Conservation (phyloP, 768 basidiomycete genomes). For the Neoboletus brunneissimus region DNA sequence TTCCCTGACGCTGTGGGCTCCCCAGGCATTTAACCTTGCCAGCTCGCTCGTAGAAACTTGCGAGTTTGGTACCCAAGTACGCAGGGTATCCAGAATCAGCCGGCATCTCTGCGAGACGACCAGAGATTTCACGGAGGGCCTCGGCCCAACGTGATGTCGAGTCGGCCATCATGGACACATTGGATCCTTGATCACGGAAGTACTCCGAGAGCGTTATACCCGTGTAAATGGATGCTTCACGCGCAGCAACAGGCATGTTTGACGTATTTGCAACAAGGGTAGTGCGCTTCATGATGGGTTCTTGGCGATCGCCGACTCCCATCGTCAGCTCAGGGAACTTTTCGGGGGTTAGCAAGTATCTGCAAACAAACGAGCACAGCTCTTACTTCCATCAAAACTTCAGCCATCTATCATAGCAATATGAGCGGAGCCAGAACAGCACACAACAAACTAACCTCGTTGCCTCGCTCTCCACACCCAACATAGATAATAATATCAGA, state of each 20-base stretch:
- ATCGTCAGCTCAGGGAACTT: conserved; percentile 89
- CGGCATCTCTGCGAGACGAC: conserved; percentile 99
- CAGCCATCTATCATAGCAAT: conserved; percentile 70
- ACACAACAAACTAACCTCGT: conserved; percentile 57
- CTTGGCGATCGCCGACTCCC: conserved; percentile 88
- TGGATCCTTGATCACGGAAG: conserved; percentile 97
- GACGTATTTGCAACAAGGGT: conserved; percentile 99
- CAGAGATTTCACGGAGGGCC: conserved; percentile 97
- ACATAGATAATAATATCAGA: conserved; percentile 99
- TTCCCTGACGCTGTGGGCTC: conserved; percentile 82
- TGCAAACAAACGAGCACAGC: conserved; percentile 2
- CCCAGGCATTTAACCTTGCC: conserved; percentile 94
- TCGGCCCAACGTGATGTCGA: conserved; percentile 99
- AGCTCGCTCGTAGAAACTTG: conserved; percentile 97
- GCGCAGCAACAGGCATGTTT: conserved; percentile 99
- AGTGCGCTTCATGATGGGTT: conserved; percentile 99
- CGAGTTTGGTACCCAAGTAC: conserved; percentile 92
- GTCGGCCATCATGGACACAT: conserved; percentile 99
- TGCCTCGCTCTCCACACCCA: conserved; percentile 98
- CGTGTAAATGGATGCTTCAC: conserved; percentile 99
- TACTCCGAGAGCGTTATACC: conserved; percentile 99
- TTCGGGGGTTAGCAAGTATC: conserved; percentile 10
- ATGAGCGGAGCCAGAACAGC: conserved; percentile 37
- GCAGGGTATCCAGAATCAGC: conserved; percentile 99
- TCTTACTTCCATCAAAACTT: conserved; percentile 94